Evolutionary conservation across 2,329 filamentous ascomycete species (phyloP).

Genomic region (Alternaria sp.): DNA sequence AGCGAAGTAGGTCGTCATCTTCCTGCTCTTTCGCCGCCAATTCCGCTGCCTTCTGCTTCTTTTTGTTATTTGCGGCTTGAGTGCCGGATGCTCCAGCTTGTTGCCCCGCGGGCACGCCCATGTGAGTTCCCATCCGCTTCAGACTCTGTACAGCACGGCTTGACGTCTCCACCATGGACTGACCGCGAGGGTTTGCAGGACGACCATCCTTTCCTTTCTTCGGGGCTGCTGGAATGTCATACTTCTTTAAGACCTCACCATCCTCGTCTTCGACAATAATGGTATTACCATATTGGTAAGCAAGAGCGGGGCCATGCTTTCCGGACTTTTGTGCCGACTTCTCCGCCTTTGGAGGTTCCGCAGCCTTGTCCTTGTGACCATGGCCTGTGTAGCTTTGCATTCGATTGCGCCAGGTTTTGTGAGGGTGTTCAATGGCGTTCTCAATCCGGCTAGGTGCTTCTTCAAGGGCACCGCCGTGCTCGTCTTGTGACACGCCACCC

Average conservation of each 20-base stretch:
- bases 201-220: conserved; percentile 42
- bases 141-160: conserved; percentile 52
- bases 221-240: conserved; percentile 68
- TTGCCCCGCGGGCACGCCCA: conserved; percentile 49
- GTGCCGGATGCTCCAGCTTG: conserved; percentile 33
- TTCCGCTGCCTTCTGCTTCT: conserved; percentile 24
- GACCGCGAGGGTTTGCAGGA: conserved; percentile 36
- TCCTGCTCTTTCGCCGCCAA: conserved; percentile 54
- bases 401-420: conserved; percentile 51
- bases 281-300: conserved; percentile 86
- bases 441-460: conserved; percentile 46
- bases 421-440: conserved; percentile 46
- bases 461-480: conserved; percentile 54
- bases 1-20: conserved; percentile 75
- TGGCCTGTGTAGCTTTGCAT: conserved; percentile 56
- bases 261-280: conserved; percentile 89
- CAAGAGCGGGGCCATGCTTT: conserved; percentile 73
- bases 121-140: conserved; percentile 62
- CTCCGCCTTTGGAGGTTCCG: conserved; percentile 39
- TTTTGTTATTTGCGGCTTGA: conserved; percentile 25
- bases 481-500: conserved; percentile 54
- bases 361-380: conserved; percentile 45
- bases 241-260: conserved; percentile 85
- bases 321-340: conserved; percentile 44
- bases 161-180: conserved; percentile 38